Evolutionary conservation across 2,329 filamentous ascomycete genomes (phyloP).

Genomic region (Hirsutella thompsonii): DNA sequence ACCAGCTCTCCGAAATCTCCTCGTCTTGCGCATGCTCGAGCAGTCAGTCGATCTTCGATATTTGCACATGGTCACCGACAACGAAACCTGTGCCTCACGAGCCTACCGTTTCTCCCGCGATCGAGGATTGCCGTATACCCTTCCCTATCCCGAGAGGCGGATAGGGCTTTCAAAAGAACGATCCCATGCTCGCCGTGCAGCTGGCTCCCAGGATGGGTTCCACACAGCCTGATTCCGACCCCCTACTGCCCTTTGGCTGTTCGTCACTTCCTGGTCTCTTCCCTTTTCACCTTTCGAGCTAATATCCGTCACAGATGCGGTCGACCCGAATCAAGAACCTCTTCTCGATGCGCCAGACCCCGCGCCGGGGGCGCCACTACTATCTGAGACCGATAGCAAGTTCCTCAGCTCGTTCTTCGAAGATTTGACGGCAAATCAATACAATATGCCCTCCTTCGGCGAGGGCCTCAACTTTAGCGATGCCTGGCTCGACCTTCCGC

Average conservation of each 20-base stretch:
- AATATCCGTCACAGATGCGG: constrained; percentile 24
- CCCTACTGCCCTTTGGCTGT: constrained; percentile 55
- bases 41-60: background rate
- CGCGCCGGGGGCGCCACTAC: constrained; percentile 50
- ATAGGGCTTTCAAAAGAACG: constrained; percentile 14
- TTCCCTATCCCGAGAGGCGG: background rate
- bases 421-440: constrained; percentile 36
- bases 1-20: background rate
- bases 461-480: constrained; percentile 37
- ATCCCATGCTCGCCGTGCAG: constrained; percentile 44
- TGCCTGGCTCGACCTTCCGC: constrained; percentile 46
- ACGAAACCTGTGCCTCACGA: background rate
- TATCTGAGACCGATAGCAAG: constrained; percentile 49
- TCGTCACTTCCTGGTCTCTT: constrained; percentile 21
- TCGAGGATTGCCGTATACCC: background rate
- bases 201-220: constrained; percentile 44
- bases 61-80: background rate
- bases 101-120: no score
- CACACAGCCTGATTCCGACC: constrained; percentile 37
- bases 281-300: constrained; percentile 2
- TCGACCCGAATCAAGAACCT: constrained; percentile 30
- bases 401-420: constrained; percentile 46
- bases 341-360: constrained; percentile 45
- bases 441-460: constrained; percentile 34
- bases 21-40: background rate